phyloP scores from a whole-genome alignment of 2,329 filamentous ascomycete species.

The Trichophyton equinum region DNA sequence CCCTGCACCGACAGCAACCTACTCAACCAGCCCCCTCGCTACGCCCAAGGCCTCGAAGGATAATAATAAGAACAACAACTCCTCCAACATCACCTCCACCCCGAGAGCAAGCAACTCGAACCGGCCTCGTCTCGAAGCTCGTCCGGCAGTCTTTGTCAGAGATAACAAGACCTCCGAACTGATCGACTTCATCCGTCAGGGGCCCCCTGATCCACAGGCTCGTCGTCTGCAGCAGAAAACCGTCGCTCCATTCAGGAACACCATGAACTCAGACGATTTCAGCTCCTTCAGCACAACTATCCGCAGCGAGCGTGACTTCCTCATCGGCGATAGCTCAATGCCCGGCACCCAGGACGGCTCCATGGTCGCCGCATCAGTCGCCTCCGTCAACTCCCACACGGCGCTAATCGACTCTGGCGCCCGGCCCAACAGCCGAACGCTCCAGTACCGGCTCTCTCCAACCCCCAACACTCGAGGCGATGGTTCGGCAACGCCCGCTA shows the following conservation, averaged over 20 bases:
- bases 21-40: neutral
- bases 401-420: slow-evolving; percentile 45
- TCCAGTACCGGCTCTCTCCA: slow-evolving; percentile 11
- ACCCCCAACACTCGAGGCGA: neutral
- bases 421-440: slow-evolving; percentile 18
- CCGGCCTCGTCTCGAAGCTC: slow-evolving; percentile 50
- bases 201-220: slow-evolving; percentile 53
- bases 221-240: slow-evolving; percentile 60
- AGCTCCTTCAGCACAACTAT: slow-evolving; percentile 21
- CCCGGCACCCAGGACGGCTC: slow-evolving; percentile 42
- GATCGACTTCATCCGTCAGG: slow-evolving; percentile 89
- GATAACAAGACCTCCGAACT: slow-evolving; percentile 66
- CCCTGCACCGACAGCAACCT: neutral
- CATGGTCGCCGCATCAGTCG: slow-evolving; percentile 37
- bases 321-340: slow-evolving; percentile 25
- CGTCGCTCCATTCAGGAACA: slow-evolving; percentile 74
- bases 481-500: slow-evolving; percentile 37
- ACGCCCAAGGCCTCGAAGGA: neutral
- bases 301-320: slow-evolving; percentile 17
- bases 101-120: slow-evolving; percentile 16
- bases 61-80: neutral
- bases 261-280: slow-evolving; percentile 72
- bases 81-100: too few species aligned
- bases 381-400: slow-evolving; percentile 62
- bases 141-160: slow-evolving; percentile 52